Conservation (phyloP, 148 eudicot species). For the Arbutus unedo region DNA sequence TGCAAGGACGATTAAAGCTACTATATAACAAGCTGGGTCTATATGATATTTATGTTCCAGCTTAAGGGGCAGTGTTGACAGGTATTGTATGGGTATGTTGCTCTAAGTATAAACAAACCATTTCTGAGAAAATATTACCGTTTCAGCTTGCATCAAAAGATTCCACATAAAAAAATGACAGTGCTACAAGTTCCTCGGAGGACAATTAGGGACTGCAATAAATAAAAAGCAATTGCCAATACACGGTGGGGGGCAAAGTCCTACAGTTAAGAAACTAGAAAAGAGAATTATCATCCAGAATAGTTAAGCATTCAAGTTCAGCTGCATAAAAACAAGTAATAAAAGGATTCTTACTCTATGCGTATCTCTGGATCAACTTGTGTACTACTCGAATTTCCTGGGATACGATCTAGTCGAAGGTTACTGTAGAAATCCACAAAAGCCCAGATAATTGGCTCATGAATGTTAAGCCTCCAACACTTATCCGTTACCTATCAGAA, state of each 20-base stretch:
- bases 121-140: background rate
- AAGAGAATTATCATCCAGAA: background rate
- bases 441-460: slow-evolving; percentile 98
- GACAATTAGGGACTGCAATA: background rate
- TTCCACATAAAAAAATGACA: background rate
- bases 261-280: background rate
- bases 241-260: background rate
- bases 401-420: slow-evolving; percentile 80
- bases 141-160: background rate
- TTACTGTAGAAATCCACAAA: slow-evolving; percentile 67
- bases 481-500: slow-evolving; percentile 71
- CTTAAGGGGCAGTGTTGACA: too few species aligned
- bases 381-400: slow-evolving; percentile 56
- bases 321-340: background rate
- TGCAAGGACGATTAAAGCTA: too few species aligned
- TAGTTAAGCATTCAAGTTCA: background rate
- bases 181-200: background rate
- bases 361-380: slow-evolving; percentile 99
- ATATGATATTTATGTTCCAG: too few species aligned
- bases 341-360: slow-evolving; percentile 61
- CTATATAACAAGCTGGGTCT: too few species aligned
- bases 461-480: slow-evolving; percentile 83
- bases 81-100: too few species aligned
- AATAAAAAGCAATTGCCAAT: slow-evolving; percentile 2
- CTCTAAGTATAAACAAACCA: background rate